phyloP scores from a whole-genome alignment of 345 rosid species.

The Gossypium raimondii region DNA sequence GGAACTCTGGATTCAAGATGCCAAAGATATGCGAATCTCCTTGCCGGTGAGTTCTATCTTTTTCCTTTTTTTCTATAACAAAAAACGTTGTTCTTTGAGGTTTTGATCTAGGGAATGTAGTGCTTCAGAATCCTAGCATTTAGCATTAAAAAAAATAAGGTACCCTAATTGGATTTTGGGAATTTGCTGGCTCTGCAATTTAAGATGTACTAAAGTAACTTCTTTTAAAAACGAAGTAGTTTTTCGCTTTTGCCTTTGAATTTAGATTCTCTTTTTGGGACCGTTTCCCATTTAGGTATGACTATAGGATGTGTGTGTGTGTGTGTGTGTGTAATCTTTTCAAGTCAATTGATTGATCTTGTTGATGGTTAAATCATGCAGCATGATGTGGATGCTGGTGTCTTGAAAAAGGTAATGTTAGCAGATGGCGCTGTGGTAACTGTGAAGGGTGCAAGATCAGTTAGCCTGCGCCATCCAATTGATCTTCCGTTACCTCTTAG shows the following conservation, averaged over 20 bases:
- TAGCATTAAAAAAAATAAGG: not conserved
- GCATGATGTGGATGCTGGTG: conserved; percentile 98
- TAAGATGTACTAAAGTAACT: not conserved
- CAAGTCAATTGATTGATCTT: not conserved
- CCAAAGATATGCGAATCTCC: conserved; percentile 70
- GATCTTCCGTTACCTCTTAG: conserved; percentile 82
- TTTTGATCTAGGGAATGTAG: not conserved
- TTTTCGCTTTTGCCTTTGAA: too few relatives aligned
- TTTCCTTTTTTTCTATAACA: not conserved
- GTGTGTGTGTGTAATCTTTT: too few relatives aligned
- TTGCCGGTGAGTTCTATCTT: conserved; percentile 51
- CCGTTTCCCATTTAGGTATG: too few relatives aligned
- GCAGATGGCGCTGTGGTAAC: conserved; percentile 93
- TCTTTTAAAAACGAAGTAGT: not conserved
- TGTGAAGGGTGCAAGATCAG: conserved; percentile 93
- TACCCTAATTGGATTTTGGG: not conserved
- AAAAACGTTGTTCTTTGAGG: not conserved
- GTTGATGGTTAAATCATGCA: conserved; percentile 32
- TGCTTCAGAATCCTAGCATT: not conserved
- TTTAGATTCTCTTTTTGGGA: too few relatives aligned
- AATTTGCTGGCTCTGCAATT: not conserved
- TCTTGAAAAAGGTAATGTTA: conserved; percentile 80
- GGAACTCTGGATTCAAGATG: conserved; percentile 97
- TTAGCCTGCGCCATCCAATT: conserved; percentile 77
- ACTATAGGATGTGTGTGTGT: too few relatives aligned